These are phyloP conservation scores for Albifimbria verrucaria DNA, from an alignment of 2,329 filamentous ascomycete genomes.

Conservation along the genomic window DNA sequence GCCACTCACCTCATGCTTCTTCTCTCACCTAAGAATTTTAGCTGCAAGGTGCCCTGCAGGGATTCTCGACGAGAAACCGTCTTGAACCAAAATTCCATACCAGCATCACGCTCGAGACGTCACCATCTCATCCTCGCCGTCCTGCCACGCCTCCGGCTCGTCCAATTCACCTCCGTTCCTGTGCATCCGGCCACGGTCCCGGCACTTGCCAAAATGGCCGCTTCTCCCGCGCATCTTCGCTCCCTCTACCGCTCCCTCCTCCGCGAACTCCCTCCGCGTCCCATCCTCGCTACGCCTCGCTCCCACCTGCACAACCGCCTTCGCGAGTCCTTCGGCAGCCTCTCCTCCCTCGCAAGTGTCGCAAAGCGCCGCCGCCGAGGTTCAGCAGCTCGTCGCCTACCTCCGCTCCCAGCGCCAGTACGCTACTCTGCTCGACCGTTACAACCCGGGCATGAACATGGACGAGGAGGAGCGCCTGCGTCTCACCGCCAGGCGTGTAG, in stretches of 20 bases:
- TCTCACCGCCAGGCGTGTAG: slow-evolving; percentile 80
- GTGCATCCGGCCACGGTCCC: background rate
- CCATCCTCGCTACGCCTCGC: slow-evolving; percentile 51
- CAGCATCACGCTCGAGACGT: background rate
- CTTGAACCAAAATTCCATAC: background rate
- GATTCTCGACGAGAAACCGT: background rate
- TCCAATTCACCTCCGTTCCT: background rate
- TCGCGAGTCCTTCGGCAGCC: slow-evolving; percentile 43
- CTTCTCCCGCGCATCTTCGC: slow-evolving; percentile 53
- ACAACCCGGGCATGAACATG: slow-evolving; percentile 91
- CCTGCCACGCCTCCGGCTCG: background rate
- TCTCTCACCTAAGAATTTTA: background rate
- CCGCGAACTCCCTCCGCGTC: slow-evolving; percentile 78
- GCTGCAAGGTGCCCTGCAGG: background rate
- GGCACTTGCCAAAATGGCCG: slow-evolving; percentile 22
- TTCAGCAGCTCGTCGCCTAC: slow-evolving; percentile 78
- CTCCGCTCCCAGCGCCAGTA: slow-evolving; percentile 84
- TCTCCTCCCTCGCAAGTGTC: slow-evolving; percentile 43
- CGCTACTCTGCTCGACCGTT: slow-evolving; percentile 76
- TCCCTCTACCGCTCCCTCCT: slow-evolving; percentile 85
- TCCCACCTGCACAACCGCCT: slow-evolving; percentile 44
- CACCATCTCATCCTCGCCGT: background rate
- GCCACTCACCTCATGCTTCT: background rate
- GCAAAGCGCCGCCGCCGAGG: slow-evolving; percentile 32
- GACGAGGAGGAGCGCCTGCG: slow-evolving; percentile 79